Evolutionary conservation across 1,139 yeast genomes (phyloP).

Genomic region (Candida mesenterica): DNA sequence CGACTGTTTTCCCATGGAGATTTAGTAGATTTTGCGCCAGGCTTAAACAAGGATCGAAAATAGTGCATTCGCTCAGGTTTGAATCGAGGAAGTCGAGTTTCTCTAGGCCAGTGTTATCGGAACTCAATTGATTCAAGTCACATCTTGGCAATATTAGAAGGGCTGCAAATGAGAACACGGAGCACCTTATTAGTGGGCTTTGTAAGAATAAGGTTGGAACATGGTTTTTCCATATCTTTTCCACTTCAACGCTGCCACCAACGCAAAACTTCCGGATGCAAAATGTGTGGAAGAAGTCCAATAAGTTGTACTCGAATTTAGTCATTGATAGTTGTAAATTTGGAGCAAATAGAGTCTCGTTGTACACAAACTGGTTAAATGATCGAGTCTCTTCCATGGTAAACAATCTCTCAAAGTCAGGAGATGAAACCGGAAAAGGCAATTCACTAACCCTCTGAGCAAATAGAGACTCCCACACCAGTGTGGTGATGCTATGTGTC

Average conservation of each 20-base stretch:
- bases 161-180: constrained; percentile 25
- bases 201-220: constrained; percentile 26
- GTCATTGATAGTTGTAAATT: constrained; percentile 28
- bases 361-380: too few relatives aligned
- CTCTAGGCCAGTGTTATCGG: too few relatives aligned
- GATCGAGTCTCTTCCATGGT: too few relatives aligned
- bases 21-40: too few relatives aligned
- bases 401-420: too few relatives aligned
- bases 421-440: too few relatives aligned
- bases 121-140: constrained; percentile 11
- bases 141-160: constrained; percentile 19
- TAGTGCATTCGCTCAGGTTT: too few relatives aligned
- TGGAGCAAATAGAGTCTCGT: too few relatives aligned
- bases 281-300: constrained; percentile 27
- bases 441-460: neutral
- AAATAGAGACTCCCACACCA: neutral
- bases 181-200: constrained; percentile 22
- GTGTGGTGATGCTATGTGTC: neutral
- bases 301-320: constrained; percentile 29
- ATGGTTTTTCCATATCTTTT: constrained; percentile 25
- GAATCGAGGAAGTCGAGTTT: too few relatives aligned
- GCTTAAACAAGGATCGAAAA: too few relatives aligned
- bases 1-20: too few relatives aligned
- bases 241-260: constrained; percentile 20
- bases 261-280: constrained; percentile 26